Conservation (phyloP, 192 early-diverging fungal species). For the Dissophora ornata region DNA sequence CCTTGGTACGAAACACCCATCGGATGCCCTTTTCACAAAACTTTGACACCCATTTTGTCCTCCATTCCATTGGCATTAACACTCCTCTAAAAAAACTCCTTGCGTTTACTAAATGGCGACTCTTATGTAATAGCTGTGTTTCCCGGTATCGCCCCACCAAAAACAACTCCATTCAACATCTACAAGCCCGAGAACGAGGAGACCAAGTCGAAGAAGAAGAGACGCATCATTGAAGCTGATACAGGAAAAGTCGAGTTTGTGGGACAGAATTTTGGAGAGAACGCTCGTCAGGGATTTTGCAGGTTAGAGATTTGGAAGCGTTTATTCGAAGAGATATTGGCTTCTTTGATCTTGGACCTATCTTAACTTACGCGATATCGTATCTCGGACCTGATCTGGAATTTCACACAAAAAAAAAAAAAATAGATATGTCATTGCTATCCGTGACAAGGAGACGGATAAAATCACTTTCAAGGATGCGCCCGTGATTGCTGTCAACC, state of each 20-base stretch:
- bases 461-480: constrained; percentile 78
- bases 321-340: no score
- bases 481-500: constrained; percentile 71
- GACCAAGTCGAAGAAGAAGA: constrained; percentile 43
- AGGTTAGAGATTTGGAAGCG: no score
- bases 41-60: background rate
- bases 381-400: no score
- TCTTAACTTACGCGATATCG: no score
- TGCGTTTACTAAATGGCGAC: no score
- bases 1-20: constrained; percentile 37
- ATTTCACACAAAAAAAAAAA: no score
- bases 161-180: constrained; percentile 53
- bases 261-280: constrained; percentile 74
- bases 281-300: constrained; percentile 57
- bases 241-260: constrained; percentile 81
- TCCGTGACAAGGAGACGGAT: constrained; percentile 76
- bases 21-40: background rate
- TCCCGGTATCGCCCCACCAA: constrained; percentile 59
- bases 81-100: no score
- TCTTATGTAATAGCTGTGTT: constrained; percentile 56
- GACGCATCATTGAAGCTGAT: constrained; percentile 71
- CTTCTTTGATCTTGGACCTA: no score
- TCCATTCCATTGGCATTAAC: no score
- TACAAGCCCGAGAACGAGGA: constrained; percentile 52
- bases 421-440: constrained; percentile 87